phyloP scores from a whole-genome alignment of 345 rosid genomes.

The Camelina neglecta region DNA sequence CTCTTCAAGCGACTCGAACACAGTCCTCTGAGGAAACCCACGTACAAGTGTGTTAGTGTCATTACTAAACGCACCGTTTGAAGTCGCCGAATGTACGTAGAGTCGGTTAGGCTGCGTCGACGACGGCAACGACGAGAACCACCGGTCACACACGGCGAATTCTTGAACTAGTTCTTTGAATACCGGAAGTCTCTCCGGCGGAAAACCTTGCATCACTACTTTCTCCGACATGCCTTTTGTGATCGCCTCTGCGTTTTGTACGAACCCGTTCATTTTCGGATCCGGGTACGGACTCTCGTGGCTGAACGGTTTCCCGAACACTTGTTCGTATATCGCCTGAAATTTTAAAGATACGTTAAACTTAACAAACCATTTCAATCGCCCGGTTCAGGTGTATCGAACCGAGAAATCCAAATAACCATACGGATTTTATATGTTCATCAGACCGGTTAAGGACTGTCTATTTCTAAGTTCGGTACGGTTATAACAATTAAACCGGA shows the following conservation, averaged over 20 bases:
- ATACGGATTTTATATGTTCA: background rate
- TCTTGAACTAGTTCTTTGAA: slow-evolving; percentile 61
- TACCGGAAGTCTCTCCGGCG: slow-evolving; percentile 66
- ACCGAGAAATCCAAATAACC: background rate
- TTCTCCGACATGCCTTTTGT: slow-evolving; percentile 56
- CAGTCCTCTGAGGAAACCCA: slow-evolving; percentile 76
- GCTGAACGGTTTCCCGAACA: slow-evolving; percentile 59
- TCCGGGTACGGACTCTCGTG: slow-evolving; percentile 31
- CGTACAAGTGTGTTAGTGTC: slow-evolving; percentile 52
- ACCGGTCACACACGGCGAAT: slow-evolving; percentile 78
- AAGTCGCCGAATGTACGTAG: slow-evolving; percentile 73
- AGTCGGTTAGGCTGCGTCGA: slow-evolving; percentile 75
- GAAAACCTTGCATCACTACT: slow-evolving; percentile 81
- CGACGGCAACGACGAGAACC: slow-evolving; percentile 76
- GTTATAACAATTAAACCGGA: slow-evolving; percentile 18
- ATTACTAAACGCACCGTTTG: slow-evolving; percentile 66
- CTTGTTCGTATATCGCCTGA: slow-evolving; percentile 72
- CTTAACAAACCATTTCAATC: background rate
- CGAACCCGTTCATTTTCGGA: slow-evolving; percentile 68
- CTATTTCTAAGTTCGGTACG: background rate
- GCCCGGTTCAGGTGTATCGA: slow-evolving; percentile 18
- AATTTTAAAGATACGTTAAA: background rate
- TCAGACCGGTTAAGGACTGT: background rate
- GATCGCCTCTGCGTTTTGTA: slow-evolving; percentile 59
- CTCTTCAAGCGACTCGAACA: slow-evolving; percentile 75